Conservation (phyloP, 306 rosid genomes). For the Mucuna pruriens region DNA sequence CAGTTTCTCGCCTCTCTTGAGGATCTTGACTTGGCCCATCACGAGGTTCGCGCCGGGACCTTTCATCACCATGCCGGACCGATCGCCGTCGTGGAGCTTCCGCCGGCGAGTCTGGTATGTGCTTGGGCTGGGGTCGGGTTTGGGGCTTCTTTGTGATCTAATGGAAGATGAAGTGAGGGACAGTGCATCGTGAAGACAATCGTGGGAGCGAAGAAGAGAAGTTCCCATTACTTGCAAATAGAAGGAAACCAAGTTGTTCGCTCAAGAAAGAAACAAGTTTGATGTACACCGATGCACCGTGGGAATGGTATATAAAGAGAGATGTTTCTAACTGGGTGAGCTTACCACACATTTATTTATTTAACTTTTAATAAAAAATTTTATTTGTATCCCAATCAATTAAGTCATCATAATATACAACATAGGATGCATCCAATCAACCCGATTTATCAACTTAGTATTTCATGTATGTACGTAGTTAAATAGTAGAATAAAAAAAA, state of each 20-base stretch:
- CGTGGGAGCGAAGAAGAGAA: slow-evolving; percentile 49
- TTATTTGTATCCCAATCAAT: no score
- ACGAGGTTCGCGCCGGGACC: slow-evolving; percentile 49
- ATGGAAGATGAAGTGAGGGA: neutral
- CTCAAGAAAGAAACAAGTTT: neutral
- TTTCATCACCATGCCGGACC: slow-evolving; percentile 43
- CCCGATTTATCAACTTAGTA: no score
- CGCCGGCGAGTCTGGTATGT: slow-evolving; percentile 42
- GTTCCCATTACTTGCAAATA: slow-evolving; percentile 45
- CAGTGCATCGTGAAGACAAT: slow-evolving; percentile 38
- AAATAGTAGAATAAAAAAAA: no score
- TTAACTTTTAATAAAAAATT: no score
- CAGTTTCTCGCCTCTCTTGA: slow-evolving; percentile 76
- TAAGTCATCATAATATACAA: no score
- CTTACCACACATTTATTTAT: no score
- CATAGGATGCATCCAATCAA: no score
- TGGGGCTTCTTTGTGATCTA: neutral
- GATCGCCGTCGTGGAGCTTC: slow-evolving; percentile 34
- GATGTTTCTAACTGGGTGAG: no score
- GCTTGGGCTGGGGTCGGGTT: slow-evolving; percentile 7
- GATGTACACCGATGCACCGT: no score
- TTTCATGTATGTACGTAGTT: no score
- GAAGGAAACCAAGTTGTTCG: neutral
- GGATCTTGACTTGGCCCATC: slow-evolving; percentile 84
- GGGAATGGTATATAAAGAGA: no score